Conservation (phyloP, 176 grass and related monocot species). For the Eleusine indica region DNA sequence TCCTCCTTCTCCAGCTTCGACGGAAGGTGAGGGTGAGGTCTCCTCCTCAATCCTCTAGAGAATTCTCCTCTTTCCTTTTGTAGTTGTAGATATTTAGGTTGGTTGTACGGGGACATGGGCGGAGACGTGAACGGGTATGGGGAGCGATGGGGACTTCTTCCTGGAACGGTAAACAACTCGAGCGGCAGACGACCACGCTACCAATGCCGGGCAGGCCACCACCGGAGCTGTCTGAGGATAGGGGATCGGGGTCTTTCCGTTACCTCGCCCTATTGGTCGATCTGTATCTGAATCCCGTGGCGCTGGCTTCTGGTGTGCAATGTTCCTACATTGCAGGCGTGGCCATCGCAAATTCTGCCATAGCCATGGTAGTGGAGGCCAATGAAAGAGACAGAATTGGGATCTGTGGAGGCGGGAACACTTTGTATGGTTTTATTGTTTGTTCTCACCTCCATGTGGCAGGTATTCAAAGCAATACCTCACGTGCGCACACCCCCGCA, state of each 20-base stretch:
- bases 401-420: not conserved
- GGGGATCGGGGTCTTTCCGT: too few relatives aligned
- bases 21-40: not conserved
- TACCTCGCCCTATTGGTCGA: too few relatives aligned
- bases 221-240: too few relatives aligned
- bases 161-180: too few relatives aligned
- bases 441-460: not conserved
- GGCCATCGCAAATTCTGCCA: not conserved
- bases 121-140: not conserved
- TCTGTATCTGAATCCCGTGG: too few relatives aligned
- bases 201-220: not conserved
- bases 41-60: not conserved
- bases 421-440: not conserved
- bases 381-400: not conserved
- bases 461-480: not conserved
- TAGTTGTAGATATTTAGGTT: not conserved
- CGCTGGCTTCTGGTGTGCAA: not conserved
- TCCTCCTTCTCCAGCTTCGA: not conserved
- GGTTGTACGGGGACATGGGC: not conserved
- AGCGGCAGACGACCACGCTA: too few relatives aligned
- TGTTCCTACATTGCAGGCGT: not conserved
- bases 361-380: not conserved
- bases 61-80: not conserved
- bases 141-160: not conserved
- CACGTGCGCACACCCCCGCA: not conserved